Conservation (phyloP, 2,329 filamentous ascomycete species). For the Juglanconis sp. region DNA sequence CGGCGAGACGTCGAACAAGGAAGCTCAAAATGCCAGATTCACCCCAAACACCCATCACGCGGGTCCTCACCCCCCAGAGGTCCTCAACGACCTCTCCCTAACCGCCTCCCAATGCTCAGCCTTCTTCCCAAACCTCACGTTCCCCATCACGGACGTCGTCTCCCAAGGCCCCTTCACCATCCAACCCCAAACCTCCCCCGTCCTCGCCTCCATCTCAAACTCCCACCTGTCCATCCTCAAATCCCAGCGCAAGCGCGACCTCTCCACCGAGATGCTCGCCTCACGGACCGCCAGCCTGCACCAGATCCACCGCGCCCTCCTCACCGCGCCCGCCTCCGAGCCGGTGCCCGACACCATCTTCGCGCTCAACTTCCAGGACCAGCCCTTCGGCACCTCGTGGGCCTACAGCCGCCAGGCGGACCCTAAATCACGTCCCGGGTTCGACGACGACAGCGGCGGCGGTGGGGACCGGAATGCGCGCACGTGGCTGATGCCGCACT, state of each 20-base stretch:
- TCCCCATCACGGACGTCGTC: conserved; percentile 43
- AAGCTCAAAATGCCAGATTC: neutral
- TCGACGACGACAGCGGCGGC: conserved; percentile 11
- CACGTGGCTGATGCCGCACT: conserved; percentile 53
- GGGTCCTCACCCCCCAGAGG: conserved; percentile 14
- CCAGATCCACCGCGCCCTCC: conserved; percentile 50
- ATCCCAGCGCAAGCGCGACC: conserved; percentile 35
- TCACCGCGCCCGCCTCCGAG: conserved; percentile 40
- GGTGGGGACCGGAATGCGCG: conserved; percentile 24
- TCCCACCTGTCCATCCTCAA: conserved; percentile 45
- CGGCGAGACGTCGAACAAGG: neutral
- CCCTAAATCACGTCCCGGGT: conserved; percentile 25
- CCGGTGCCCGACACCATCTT: conserved; percentile 50
- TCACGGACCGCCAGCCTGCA: conserved; percentile 51
- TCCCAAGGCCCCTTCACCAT: conserved; percentile 42
- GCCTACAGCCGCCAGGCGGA: conserved; percentile 46
- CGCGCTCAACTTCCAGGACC: conserved; percentile 50
- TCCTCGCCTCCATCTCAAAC: conserved; percentile 40
- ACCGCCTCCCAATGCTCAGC: conserved; percentile 39
- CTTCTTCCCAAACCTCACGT: conserved; percentile 44
- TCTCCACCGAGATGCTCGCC: conserved; percentile 43
- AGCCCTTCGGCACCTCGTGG: conserved; percentile 40
- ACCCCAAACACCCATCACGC: neutral
- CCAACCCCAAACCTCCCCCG: conserved; percentile 32
- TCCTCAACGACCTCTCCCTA: conserved; percentile 36